Evolutionary conservation across 2,329 filamentous ascomycete genomes (phyloP).

Genomic region (Diaporthe nobilis): DNA sequence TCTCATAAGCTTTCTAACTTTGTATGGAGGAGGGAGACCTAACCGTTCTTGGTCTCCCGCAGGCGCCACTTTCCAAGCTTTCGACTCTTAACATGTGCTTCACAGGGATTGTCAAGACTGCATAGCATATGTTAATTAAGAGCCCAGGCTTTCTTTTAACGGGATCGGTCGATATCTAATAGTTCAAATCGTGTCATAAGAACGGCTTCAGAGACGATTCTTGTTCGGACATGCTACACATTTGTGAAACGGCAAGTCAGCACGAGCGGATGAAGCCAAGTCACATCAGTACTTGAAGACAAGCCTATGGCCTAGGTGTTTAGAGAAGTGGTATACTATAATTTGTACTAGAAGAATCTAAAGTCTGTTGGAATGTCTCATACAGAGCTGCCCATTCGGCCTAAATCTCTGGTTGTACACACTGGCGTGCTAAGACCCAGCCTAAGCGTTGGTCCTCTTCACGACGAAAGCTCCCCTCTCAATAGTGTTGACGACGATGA

Average conservation of each 20-base stretch:
- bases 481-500: conserved; percentile 63
- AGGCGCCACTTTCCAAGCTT: neutral
- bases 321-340: neutral
- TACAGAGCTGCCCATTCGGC: neutral
- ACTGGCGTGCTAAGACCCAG: too few relatives aligned
- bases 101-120: neutral
- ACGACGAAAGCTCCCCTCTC: conserved; percentile 58
- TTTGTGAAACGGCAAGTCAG: neutral
- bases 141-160: neutral
- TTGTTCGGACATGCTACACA: neutral
- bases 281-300: neutral
- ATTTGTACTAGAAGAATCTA: conserved; percentile 5
- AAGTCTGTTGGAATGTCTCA: neutral
- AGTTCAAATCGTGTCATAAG: neutral
- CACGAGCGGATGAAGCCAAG: neutral
- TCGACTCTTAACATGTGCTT: neutral
- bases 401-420: neutral
- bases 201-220: too few relatives aligned
- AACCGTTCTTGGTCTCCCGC: neutral
- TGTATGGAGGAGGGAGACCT: neutral
- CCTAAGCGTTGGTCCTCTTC: conserved; percentile 45
- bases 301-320: neutral
- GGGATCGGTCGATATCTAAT: too few relatives aligned
- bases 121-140: neutral
- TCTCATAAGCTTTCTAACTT: neutral